Evolutionary conservation across 2,329 filamentous ascomycete species (phyloP).

Genomic region (Fusarium pininemorale): DNA sequence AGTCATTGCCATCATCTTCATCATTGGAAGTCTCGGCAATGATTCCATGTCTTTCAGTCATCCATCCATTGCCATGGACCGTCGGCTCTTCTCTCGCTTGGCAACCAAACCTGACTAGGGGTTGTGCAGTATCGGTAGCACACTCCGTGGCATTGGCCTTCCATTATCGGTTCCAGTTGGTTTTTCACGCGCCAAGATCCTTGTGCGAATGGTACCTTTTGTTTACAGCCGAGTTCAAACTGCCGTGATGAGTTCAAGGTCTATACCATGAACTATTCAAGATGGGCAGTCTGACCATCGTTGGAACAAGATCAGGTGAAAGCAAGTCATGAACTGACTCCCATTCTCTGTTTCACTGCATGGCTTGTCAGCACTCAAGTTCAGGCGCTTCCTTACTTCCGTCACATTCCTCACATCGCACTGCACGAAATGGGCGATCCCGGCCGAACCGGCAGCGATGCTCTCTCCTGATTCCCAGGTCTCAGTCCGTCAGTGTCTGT

Average conservation of each 20-base stretch:
- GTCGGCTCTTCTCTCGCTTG: slow-evolving; percentile 22
- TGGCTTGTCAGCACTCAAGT: neutral
- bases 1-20: neutral
- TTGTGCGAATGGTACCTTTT: neutral
- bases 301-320: neutral
- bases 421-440: slow-evolving; percentile 20
- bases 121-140: slow-evolving; percentile 9
- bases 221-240: neutral
- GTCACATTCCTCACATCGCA: slow-evolving; percentile 31
- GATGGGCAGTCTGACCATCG: neutral
- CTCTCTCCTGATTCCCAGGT: neutral
- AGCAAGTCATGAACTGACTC: neutral
- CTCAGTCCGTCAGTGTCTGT: neutral
- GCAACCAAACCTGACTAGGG: slow-evolving; percentile 19
- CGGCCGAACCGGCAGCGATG: slow-evolving; percentile 19
- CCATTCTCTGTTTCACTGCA: slow-evolving; percentile 8
- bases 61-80: neutral
- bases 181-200: slow-evolving; percentile 2
- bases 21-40: neutral
- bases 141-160: slow-evolving; percentile 6
- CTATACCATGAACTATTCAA: neutral
- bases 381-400: neutral
- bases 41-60: slow-evolving; percentile 1
- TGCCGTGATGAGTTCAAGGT: slow-evolving; percentile 6
- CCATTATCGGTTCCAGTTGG: neutral